Conservation (phyloP, 192 early-diverging fungal species). For the Podila verticillata region DNA sequence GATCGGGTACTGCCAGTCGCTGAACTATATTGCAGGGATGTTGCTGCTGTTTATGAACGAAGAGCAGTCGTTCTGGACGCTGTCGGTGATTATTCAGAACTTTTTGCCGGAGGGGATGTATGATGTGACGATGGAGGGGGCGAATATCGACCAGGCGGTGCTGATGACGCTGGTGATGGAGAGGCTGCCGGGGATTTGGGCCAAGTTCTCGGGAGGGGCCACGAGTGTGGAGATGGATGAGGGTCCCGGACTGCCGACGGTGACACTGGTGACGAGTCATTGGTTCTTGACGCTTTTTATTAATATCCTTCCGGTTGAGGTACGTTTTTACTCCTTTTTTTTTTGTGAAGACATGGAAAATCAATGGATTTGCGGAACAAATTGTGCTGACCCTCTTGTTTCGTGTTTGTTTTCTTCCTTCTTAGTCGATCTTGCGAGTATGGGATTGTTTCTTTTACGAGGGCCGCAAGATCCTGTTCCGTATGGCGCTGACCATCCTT, state of each 20-base stretch:
- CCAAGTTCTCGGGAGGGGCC: conserved; percentile 52
- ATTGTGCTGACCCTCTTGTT: no score
- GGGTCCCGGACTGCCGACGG: conserved; percentile 65
- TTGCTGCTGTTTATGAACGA: conserved; percentile 79
- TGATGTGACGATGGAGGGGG: conserved; percentile 76
- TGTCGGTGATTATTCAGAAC: conserved; percentile 78
- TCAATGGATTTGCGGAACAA: not conserved
- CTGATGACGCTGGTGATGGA: conserved; percentile 67
- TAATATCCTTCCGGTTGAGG: conserved; percentile 79
- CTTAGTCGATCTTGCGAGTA: conserved; percentile 73
- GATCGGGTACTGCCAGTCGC: conserved; percentile 87
- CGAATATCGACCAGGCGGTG: conserved; percentile 77
- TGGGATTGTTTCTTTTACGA: conserved; percentile 87
- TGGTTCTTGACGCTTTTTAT: conserved; percentile 89
- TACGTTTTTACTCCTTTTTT: conserved; percentile 27
- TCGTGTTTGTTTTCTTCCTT: no score
- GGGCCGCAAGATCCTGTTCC: conserved; percentile 77
- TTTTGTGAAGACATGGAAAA: not conserved
- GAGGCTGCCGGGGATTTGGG: conserved; percentile 60
- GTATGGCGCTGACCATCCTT: conserved; percentile 78
- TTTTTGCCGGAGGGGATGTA: conserved; percentile 81
- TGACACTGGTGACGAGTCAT: conserved; percentile 80
- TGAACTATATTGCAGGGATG: conserved; percentile 82
- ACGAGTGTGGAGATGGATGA: conserved; percentile 60
- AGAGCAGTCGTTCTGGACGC: conserved; percentile 82